A percentile compares a stretch with the other conserved stretches of the same genome.
Evolutionary conservation across 116 monocot genomes (phyloP).

Genomic region (Zostera marina): DNA sequence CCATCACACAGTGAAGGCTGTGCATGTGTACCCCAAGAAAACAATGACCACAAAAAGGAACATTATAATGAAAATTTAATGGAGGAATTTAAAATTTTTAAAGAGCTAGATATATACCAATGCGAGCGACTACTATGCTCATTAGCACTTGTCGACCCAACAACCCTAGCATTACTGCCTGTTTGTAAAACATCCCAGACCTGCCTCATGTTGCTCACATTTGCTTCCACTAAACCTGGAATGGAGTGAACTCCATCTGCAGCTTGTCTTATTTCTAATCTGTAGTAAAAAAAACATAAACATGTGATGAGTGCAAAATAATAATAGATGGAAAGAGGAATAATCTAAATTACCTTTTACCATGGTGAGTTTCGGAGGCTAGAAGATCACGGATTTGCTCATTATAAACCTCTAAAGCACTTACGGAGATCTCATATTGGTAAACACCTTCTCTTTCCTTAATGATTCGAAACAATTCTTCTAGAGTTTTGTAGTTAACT

Average conservation of each 20-base stretch:
- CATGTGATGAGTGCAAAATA: not conserved
- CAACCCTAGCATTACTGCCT: constrained; percentile 71
- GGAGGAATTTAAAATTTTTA: not conserved
- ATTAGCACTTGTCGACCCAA: constrained; percentile 72
- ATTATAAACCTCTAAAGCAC: constrained; percentile 84
- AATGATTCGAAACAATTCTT: constrained; percentile 70
- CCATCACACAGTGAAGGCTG: constrained; percentile 80
- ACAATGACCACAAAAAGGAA: not conserved
- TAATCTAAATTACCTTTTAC: constrained; percentile 33
- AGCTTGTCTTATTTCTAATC: constrained; percentile 61
- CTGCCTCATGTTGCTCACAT: constrained; percentile 55
- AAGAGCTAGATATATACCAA: constrained; percentile 26
- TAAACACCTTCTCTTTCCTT: constrained; percentile 39
- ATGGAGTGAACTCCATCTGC: constrained; percentile 73
- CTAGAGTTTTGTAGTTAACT: constrained; percentile 73
- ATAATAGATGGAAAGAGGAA: not conserved
- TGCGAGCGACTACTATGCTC: constrained; percentile 91
- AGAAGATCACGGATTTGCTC: constrained; percentile 84
- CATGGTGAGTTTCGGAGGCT: constrained; percentile 37
- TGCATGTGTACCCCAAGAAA: constrained; percentile 7
- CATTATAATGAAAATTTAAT: not conserved
- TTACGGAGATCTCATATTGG: constrained; percentile 52
- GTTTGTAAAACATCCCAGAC: constrained; percentile 71
- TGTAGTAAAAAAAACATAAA: constrained; percentile 9
- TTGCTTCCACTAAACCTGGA: constrained; percentile 73